Percentiles rank a stretch among this genome's conserved stretches.
Evolutionary conservation across 2,329 filamentous ascomycete species (phyloP).

Genomic region (Mycosphaerelloides madeirae): DNA sequence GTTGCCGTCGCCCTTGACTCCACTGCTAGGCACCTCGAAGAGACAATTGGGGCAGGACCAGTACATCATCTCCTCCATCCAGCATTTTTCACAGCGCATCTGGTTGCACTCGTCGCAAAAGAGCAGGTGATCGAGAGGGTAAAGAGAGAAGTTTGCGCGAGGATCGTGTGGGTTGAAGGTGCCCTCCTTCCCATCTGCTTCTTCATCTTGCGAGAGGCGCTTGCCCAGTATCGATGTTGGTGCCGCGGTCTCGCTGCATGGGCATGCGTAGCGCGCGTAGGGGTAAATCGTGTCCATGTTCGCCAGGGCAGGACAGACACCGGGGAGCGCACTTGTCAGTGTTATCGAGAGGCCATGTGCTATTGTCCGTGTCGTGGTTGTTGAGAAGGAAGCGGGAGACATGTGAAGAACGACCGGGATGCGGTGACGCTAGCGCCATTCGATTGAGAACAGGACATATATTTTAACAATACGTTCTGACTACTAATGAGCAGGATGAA

Average conservation of each 20-base stretch:
- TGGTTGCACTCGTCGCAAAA: slow-evolving; percentile 98
- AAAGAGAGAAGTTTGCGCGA: slow-evolving; percentile 85
- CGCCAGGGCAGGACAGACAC: neutral
- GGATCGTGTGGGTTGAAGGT: slow-evolving; percentile 82
- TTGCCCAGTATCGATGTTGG: slow-evolving; percentile 30
- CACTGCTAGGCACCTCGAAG: slow-evolving; percentile 92
- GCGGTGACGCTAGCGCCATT: too few relatives aligned
- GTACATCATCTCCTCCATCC: slow-evolving; percentile 86
- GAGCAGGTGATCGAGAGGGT: slow-evolving; percentile 85
- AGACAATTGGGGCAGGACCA: slow-evolving; percentile 94
- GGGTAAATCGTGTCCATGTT: slow-evolving; percentile 57
- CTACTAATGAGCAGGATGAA: too few relatives aligned
- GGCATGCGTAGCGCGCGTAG: slow-evolving; percentile 62
- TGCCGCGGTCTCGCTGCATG: slow-evolving; percentile 50
- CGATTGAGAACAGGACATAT: too few relatives aligned
- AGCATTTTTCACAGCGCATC: slow-evolving; percentile 88
- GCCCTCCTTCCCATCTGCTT: slow-evolving; percentile 66
- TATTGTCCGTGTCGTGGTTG: too few relatives aligned
- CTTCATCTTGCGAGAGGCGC: slow-evolving; percentile 28
- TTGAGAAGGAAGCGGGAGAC: too few relatives aligned
- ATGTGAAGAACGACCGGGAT: too few relatives aligned
- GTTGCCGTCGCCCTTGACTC: slow-evolving; percentile 87
- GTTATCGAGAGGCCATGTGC: too few relatives aligned
- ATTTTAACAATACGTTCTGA: too few relatives aligned
- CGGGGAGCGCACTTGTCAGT: neutral